These are phyloP conservation scores for Amphibolis antarctica DNA, from an alignment of 106 monocot species.

Conservation along the genomic window DNA sequence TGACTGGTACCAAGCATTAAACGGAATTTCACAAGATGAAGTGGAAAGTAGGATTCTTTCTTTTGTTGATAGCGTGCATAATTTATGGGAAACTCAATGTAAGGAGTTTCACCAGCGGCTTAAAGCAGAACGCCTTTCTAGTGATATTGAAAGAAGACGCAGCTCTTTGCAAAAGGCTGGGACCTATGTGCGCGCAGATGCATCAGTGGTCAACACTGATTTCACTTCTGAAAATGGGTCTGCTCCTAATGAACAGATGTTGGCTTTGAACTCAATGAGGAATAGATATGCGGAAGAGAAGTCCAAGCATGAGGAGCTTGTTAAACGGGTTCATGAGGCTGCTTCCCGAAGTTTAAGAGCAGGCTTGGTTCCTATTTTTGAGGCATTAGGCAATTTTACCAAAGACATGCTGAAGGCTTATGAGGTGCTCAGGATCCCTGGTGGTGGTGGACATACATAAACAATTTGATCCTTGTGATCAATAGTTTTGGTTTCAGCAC, in stretches of 20 bases:
- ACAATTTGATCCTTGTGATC: not conserved
- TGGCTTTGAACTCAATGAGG: slow-evolving; percentile 27
- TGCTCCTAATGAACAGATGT: slow-evolving; percentile 11
- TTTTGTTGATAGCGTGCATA: slow-evolving; percentile 30
- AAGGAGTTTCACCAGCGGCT: slow-evolving; percentile 30
- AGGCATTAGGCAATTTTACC: slow-evolving; percentile 38
- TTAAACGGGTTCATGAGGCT: slow-evolving; percentile 26
- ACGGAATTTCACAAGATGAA: slow-evolving; percentile 33
- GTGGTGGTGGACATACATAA: not conserved
- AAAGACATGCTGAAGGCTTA: slow-evolving; percentile 39
- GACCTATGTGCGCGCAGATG: slow-evolving; percentile 14
- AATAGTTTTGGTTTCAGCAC: not conserved
- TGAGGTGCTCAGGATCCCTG: slow-evolving; percentile 31
- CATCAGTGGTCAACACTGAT: not conserved
- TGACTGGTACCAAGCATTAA: slow-evolving; percentile 66
- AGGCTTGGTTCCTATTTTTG: slow-evolving; percentile 54
- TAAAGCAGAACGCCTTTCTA: slow-evolving; percentile 41
- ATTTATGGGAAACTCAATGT: slow-evolving; percentile 33
- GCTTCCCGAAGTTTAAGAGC: slow-evolving; percentile 31
- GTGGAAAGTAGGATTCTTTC: slow-evolving; percentile 22
- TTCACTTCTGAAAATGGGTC: slow-evolving; percentile 9
- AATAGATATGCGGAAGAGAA: slow-evolving; percentile 58
- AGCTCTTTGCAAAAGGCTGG: slow-evolving; percentile 27
- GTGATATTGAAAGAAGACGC: slow-evolving; percentile 30
- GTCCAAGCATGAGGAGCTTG: slow-evolving; percentile 28